Conservation (phyloP, 2,329 filamentous ascomycete genomes). For the Cladosporium sp. region DNA sequence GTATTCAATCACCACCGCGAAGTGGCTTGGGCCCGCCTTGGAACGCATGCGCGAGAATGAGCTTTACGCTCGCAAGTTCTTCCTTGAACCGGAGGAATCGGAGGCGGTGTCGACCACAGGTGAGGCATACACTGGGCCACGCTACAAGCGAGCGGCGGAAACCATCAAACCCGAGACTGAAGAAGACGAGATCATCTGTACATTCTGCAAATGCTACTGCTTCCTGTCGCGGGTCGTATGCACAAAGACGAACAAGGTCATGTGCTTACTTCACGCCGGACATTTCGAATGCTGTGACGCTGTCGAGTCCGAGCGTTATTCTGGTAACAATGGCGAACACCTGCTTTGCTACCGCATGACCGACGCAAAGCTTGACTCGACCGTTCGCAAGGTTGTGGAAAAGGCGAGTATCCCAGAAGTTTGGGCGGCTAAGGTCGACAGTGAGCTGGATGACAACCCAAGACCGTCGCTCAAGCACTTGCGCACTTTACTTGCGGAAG, state of each 20-base stretch:
- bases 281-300: constrained; percentile 73
- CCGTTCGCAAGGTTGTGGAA: constrained; percentile 73
- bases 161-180: constrained; percentile 58
- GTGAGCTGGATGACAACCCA: constrained; percentile 74
- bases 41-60: constrained; percentile 74
- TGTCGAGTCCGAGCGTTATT: constrained; percentile 63
- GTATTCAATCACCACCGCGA: constrained; percentile 80
- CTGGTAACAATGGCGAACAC: constrained; percentile 53
- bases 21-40: constrained; percentile 88
- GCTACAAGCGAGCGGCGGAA: constrained; percentile 50
- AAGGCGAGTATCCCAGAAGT: constrained; percentile 79
- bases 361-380: constrained; percentile 61
- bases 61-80: constrained; percentile 59
- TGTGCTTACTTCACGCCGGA: constrained; percentile 80
- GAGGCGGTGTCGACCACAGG: constrained; percentile 40
- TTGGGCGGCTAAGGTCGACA: constrained; percentile 88
- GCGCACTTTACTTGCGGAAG: constrained; percentile 79
- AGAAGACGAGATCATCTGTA: constrained; percentile 90
- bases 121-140: constrained; percentile 27
- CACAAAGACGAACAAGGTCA: constrained; percentile 69
- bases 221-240: constrained; percentile 91
- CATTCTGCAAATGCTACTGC: constrained; percentile 85
- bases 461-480: constrained; percentile 82
- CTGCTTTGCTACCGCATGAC: constrained; percentile 72
- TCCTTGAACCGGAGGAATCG: constrained; percentile 51